A percentile compares a stretch with the other conserved stretches of the same genome.
Evolutionary conservation across 1,284 basidiomycete genomes (phyloP).

Genomic region (Malassezia sympodialis): DNA sequence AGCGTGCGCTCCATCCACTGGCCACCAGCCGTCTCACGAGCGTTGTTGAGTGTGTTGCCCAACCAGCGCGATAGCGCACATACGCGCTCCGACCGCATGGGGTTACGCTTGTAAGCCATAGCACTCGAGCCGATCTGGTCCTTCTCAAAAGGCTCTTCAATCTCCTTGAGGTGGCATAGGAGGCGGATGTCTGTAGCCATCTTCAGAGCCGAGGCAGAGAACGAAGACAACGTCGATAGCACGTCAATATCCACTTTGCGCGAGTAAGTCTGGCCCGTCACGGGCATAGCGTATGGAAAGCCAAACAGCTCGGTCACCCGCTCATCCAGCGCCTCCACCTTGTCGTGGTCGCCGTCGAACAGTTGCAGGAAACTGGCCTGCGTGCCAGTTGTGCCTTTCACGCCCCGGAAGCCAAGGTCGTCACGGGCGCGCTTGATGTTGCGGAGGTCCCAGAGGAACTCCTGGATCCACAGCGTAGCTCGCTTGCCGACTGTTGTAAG

Average conservation of each 20-base stretch:
- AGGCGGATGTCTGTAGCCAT: constrained; percentile 84
- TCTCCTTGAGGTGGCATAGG: constrained; percentile 58
- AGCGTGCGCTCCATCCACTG: constrained; percentile 48
- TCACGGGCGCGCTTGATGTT: constrained; percentile 82
- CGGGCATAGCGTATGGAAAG: constrained; percentile 89
- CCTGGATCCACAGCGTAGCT: constrained; percentile 87
- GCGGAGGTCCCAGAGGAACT: constrained; percentile 89
- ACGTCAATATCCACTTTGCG: constrained; percentile 95
- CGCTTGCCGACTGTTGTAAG: constrained; percentile 98
- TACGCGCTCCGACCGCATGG: constrained; percentile 95
- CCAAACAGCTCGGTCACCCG: constrained; percentile 68
- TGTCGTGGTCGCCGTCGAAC: constrained; percentile 74
- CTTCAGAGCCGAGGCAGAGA: constrained; percentile 94
- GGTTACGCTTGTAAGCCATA: constrained; percentile 99
- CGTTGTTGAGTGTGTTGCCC: constrained; percentile 38
- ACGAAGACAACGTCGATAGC: constrained; percentile 72
- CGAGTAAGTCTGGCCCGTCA: constrained; percentile 96
- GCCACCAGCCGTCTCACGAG: constrained; percentile 50
- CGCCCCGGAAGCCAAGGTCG: constrained; percentile 93
- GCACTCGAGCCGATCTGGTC: constrained; percentile 89
- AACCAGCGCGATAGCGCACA: constrained; percentile 89
- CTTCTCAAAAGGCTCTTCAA: constrained; percentile 97
- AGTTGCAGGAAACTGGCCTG: constrained; percentile 90
- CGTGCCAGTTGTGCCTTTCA: constrained; percentile 97
- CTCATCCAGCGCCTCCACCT: constrained; percentile 82